Evolutionary conservation across 306 rosid species (phyloP).

Genomic region (Ziziphus jujuba): DNA sequence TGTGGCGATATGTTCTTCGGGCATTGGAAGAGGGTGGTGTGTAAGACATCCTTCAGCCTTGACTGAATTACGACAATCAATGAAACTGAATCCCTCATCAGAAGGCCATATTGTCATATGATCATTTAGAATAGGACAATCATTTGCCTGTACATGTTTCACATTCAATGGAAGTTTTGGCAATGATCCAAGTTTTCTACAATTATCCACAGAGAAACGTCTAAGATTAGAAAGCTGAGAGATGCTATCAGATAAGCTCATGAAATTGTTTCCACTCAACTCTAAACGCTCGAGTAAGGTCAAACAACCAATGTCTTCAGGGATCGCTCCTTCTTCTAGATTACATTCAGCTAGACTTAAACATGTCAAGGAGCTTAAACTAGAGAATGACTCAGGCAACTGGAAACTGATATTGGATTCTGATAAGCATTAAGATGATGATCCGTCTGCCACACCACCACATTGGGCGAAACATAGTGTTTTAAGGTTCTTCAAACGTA

Average conservation of each 20-base stretch:
- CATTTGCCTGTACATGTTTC: neutral
- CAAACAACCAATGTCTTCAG: conserved; percentile 11
- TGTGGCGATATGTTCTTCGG: neutral
- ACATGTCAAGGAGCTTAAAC: neutral
- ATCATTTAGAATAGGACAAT: conserved; percentile 7
- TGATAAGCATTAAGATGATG: conserved; percentile 1
- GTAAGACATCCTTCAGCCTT: neutral
- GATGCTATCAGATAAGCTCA: conserved; percentile 12
- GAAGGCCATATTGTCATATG: neutral
- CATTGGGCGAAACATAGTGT: neutral
- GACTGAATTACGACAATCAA: neutral
- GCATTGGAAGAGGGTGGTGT: neutral
- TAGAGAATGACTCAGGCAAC: conserved; percentile 1
- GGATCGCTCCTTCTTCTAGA: conserved; percentile 18
- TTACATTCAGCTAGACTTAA: conserved; percentile 20
- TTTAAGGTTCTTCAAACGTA: conserved; percentile 10
- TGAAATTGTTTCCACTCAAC: conserved; percentile 21
- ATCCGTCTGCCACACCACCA: neutral
- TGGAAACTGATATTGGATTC: conserved; percentile 7
- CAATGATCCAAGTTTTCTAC: conserved; percentile 18
- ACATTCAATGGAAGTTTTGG: conserved; percentile 22
- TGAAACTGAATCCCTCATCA: neutral
- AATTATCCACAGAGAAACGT: conserved; percentile 3
- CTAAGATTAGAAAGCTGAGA: conserved; percentile 11
- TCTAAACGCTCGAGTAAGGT: conserved; percentile 11